Evolutionary conservation across 1,284 basidiomycete species (phyloP), one percentile per base, ranked within the genome.

Genomic region (Sporisorium graminicola): DNA sequence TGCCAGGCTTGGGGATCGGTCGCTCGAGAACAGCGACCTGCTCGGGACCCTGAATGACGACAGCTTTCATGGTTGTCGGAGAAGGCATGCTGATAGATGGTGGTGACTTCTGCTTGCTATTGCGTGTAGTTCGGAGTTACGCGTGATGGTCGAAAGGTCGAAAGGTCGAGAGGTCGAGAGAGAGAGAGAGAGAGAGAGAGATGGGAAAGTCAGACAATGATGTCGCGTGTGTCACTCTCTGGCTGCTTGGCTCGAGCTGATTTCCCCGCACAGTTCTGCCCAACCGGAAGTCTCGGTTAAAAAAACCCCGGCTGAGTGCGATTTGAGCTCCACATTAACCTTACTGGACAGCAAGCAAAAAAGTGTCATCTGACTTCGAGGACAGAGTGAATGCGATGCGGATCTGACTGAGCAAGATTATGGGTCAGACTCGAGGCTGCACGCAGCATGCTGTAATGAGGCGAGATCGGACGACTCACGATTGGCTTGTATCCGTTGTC

Each of bases 281-380:
- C 22, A 42, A 54, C 37, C 52, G 52, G 52, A 40, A 18, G 52
- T 43, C 35, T 54, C 52, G 93, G 93, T 5, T 92, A 95, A 85
- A 90, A 91, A 73, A n/a, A n/a, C n/a, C n/a, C n/a, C n/a, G n/a
- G n/a, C n/a, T n/a, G n/a, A n/a, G n/a, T n/a, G n/a, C n/a, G n/a
- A n/a, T n/a, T n/a, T 14, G 35, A 37, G 8, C 35, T 14, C 10
- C 35, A n/a, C n/a, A n/a, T n/a, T n/a, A 6, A n/a, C 12, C 14
- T n/a, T 40, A 5, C n/a, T 40, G 37, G 18, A 40, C 37, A 18
- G 35, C 35, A 14, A 37, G 7, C 7, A 37, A 13, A n/a, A n/a
- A n/a, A n/a, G n/a, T n/a, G 29, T 31, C 29, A 31, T 5, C 29
- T 31, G 29, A 31, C 29, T n/a, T n/a, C n/a, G n/a, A n/a, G n/a